These are phyloP conservation scores for Microcyclospora pomicola DNA, from an alignment of 2,329 filamentous ascomycete species.

Conservation along the genomic window DNA sequence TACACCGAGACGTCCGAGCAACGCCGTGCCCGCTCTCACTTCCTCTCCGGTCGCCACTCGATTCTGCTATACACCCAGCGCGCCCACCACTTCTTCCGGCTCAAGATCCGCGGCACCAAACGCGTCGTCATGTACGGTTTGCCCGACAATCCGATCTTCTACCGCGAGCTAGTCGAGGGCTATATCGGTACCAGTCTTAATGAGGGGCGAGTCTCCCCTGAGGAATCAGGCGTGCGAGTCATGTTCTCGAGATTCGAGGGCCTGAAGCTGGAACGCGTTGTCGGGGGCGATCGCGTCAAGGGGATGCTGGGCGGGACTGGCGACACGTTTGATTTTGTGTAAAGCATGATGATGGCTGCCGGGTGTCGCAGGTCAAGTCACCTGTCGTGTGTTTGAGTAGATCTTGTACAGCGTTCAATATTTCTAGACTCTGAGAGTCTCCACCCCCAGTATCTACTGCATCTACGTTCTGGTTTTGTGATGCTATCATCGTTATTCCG, in stretches of 20 bases:
- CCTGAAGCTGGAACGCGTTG: conserved; percentile 75
- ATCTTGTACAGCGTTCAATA: too few relatives aligned
- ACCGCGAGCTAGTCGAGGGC: conserved; percentile 58
- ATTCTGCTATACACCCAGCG: conserved; percentile 85
- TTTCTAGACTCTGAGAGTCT: too few relatives aligned
- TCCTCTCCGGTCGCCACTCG: conserved; percentile 66
- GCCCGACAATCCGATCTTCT: conserved; percentile 77
- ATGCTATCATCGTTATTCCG: too few relatives aligned
- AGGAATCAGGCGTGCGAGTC: conserved; percentile 36
- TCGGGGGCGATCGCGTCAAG: conserved; percentile 64
- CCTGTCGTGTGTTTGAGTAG: too few relatives aligned
- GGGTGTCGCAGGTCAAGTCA: too few relatives aligned
- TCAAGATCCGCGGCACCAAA: conserved; percentile 66
- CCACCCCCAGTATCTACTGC: too few relatives aligned
- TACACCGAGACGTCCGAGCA: conserved; percentile 70
- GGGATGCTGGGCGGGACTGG: conserved; percentile 59
- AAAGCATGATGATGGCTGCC: background rate
- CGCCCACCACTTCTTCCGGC: conserved; percentile 93
- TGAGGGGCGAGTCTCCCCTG: conserved; percentile 42
- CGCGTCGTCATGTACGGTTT: conserved; percentile 79
- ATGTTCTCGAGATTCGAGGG: conserved; percentile 84
- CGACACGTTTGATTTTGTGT: conserved; percentile 94
- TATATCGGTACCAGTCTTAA: conserved; percentile 44
- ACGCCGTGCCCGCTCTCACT: conserved; percentile 73
- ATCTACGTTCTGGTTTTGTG: too few relatives aligned